phyloP scores from a whole-genome alignment of 495 filamentous ascomycete species.

The Melanomma pulvis-pyrius region DNA sequence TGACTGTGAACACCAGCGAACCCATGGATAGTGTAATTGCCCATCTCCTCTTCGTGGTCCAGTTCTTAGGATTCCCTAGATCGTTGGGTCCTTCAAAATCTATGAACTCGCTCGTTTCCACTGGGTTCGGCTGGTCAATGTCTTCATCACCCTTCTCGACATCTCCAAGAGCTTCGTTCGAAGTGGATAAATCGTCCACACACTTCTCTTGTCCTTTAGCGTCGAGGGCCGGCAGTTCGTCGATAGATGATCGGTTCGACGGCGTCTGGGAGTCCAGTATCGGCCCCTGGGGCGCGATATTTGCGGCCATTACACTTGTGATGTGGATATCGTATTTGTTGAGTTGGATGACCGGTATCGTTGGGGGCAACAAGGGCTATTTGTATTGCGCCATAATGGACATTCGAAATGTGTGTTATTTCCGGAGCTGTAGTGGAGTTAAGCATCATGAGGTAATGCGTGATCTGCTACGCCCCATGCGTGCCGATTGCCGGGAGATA shows the following conservation, averaged over 20 bases:
- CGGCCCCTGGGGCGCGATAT: neutral
- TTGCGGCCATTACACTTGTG: neutral
- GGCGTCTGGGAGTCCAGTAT: neutral
- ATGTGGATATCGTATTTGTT: neutral
- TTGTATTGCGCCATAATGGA: neutral
- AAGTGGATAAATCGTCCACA: conserved; percentile 13
- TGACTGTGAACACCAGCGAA: conserved; percentile 31
- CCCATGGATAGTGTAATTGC: conserved; percentile 32
- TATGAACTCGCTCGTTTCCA: conserved; percentile 7
- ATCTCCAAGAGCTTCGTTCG: conserved; percentile 9
- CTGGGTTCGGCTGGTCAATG: neutral
- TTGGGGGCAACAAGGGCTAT: neutral
- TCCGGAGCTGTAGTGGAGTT: neutral
- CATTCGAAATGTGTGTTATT: neutral
- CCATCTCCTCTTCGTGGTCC: conserved; percentile 28
- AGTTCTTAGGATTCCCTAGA: conserved; percentile 35
- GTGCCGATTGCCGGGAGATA: neutral
- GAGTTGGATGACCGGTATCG: neutral
- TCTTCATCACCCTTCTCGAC: conserved; percentile 16
- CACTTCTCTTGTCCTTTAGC: neutral
- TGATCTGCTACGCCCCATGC: neutral
- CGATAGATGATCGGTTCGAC: neutral
- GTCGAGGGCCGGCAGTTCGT: neutral
- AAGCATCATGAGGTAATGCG: neutral
- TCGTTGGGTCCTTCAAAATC: conserved; percentile 36